phyloP scores from a whole-genome alignment of 179 eudicot species.

The Actinidia arguta region DNA sequence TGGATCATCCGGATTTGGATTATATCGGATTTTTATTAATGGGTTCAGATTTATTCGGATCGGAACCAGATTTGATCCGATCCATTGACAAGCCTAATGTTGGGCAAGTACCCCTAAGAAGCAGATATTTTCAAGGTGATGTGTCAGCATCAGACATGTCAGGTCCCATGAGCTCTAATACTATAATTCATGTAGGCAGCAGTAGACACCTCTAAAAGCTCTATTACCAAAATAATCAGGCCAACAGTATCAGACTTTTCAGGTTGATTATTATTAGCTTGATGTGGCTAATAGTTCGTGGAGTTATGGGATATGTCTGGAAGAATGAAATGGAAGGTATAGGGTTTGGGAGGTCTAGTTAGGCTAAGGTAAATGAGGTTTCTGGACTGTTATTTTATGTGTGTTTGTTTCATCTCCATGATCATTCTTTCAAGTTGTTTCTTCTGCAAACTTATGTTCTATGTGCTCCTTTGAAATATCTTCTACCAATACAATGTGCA shows the following conservation, averaged over 20 bases:
- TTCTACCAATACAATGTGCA: not conserved
- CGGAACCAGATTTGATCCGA: no score
- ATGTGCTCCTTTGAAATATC: not conserved
- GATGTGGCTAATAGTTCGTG: not conserved
- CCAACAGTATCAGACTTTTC: not conserved
- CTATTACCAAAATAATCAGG: not conserved
- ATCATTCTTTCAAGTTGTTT: not conserved
- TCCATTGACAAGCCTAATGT: no score
- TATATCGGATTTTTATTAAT: no score
- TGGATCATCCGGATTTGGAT: no score
- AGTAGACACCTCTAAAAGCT: not conserved
- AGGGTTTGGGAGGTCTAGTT: not conserved
- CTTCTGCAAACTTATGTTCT: not conserved
- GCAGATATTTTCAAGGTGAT: no score
- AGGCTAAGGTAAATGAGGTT: not conserved
- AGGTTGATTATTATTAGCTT: constrained; percentile 1
- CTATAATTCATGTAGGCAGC: no score
- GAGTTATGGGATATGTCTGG: not conserved
- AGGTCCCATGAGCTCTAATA: no score
- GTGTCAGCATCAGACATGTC: no score
- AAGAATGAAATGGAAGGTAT: not conserved
- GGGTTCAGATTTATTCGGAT: no score
- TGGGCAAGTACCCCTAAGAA: not conserved
- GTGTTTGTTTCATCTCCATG: not conserved
- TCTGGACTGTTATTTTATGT: no score